phyloP scores from a whole-genome alignment of 1,139 yeast species.

The Kodamaea ohmeri region DNA sequence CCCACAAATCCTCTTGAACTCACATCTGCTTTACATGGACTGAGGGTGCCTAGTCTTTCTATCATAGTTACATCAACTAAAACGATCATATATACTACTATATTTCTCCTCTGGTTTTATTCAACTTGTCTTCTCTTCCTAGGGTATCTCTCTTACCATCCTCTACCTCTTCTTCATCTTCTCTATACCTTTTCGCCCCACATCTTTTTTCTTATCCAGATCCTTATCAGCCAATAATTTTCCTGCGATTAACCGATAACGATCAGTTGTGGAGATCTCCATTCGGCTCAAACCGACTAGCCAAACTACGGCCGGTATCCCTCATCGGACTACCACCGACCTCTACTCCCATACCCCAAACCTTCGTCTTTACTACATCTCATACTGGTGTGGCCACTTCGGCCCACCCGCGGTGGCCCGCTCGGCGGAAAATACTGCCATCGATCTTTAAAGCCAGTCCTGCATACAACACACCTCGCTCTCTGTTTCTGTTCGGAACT shows the following conservation, averaged over 20 bases:
- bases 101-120: too few relatives aligned
- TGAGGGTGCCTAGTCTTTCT: too few relatives aligned
- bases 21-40: too few relatives aligned
- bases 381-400: neutral
- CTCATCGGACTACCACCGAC: too few relatives aligned
- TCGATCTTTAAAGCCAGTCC: too few relatives aligned
- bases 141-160: too few relatives aligned
- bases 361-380: neutral
- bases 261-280: neutral
- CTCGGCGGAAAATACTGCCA: slow-evolving; percentile 1
- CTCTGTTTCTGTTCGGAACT: slow-evolving; percentile 6
- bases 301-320: too few relatives aligned
- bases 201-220: neutral
- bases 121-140: too few relatives aligned
- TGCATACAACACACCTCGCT: slow-evolving; percentile 4
- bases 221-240: slow-evolving; percentile 3
- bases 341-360: neutral
- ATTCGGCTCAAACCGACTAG: neutral
- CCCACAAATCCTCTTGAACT: too few relatives aligned
- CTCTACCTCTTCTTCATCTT: neutral
- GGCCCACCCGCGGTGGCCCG: slow-evolving; percentile 2
- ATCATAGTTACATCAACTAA: too few relatives aligned
- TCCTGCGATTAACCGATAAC: slow-evolving; percentile 3
- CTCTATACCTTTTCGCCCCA: neutral
- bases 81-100: too few relatives aligned